Percentiles rank a stretch among this genome's conserved stretches.
Evolutionary conservation across 169 alveolate genomes (phyloP).

Genomic region (Plasmodium vivax): DNA sequence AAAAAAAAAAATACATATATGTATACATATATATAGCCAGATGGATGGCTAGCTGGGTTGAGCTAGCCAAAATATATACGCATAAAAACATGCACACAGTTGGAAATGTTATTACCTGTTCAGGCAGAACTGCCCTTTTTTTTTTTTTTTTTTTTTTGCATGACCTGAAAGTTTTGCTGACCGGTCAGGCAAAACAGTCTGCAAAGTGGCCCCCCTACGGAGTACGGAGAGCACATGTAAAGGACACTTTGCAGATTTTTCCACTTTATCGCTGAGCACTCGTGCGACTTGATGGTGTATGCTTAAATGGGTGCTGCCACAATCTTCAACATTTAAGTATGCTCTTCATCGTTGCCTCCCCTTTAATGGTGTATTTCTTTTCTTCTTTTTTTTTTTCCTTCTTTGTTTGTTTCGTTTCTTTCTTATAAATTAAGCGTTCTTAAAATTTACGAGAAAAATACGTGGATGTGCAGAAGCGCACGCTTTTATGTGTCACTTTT

Average conservation of each 20-base stretch:
- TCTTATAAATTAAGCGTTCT: not conserved
- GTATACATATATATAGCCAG: not conserved
- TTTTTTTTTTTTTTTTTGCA: not conserved
- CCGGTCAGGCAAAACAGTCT: not conserved
- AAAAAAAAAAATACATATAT: not conserved
- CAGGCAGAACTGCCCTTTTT: not conserved
- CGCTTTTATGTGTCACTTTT: not conserved
- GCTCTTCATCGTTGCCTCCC: not conserved
- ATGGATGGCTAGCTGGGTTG: not conserved
- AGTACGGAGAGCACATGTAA: not conserved
- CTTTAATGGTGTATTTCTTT: not conserved
- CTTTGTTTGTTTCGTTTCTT: not conserved
- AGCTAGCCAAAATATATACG: conserved; percentile 2
- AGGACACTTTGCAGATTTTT: not conserved
- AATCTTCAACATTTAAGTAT: not conserved
- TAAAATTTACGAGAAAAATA: not conserved
- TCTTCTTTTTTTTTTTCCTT: not conserved
- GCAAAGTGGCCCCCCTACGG: not conserved
- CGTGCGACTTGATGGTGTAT: not conserved
- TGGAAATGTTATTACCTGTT: not conserved
- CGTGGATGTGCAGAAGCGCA: not conserved
- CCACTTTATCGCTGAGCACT: not conserved
- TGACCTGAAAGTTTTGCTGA: not conserved
- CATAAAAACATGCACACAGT: not conserved
- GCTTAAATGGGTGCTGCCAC: not conserved